Evolutionary conservation across 345 rosid species (phyloP).

Genomic region (Arabis alpina): DNA sequence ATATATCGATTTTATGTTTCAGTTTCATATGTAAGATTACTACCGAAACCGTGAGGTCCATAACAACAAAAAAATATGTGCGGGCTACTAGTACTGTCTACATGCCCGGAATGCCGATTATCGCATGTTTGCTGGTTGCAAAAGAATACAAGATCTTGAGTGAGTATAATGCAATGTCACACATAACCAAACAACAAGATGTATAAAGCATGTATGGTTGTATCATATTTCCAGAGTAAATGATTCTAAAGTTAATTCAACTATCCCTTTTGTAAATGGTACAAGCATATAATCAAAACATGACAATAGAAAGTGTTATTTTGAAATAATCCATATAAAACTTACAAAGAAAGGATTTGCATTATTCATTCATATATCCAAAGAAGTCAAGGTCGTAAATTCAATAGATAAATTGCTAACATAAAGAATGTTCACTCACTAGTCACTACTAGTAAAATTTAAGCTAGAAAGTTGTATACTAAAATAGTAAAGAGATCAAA

Average conservation of each 20-base stretch:
- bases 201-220: not conserved
- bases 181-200: not conserved
- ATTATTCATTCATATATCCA: slow-evolving; percentile 1
- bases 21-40: not conserved
- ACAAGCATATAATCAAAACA: slow-evolving; percentile 5
- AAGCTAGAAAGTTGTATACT: too few species aligned
- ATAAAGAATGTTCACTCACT: slow-evolving; percentile 18
- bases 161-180: not conserved
- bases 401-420: not conserved
- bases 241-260: not conserved
- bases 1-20: not conserved
- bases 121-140: slow-evolving; percentile 9
- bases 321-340: slow-evolving; percentile 23
- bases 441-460: too few species aligned
- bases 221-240: not conserved
- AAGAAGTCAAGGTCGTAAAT: not conserved
- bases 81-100: not conserved
- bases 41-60: not conserved
- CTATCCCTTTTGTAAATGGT: too few species aligned
- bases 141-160: slow-evolving; percentile 9
- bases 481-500: too few species aligned
- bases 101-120: not conserved
- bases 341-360: not conserved
- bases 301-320: not conserved
- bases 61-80: not conserved